phyloP scores from a whole-genome alignment of 768 basidiomycete species.

The Pleurotus djamor region DNA sequence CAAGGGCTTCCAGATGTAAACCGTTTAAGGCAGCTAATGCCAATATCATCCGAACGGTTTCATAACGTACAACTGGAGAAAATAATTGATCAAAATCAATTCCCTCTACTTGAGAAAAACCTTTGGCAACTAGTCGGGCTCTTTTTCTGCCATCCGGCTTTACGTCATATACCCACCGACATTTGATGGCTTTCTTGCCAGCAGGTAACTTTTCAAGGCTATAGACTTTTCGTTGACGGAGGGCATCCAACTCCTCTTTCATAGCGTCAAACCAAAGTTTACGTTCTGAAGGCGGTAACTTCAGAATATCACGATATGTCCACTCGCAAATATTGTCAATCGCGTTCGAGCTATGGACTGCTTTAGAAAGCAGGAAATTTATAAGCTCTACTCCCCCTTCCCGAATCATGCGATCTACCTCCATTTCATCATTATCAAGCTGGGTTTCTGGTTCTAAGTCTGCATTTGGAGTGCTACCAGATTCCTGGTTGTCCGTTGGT shows the following conservation, averaged over 20 bases:
- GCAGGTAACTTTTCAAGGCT: conserved; percentile 6
- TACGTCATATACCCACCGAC: conserved; percentile 15
- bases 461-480: too few species aligned
- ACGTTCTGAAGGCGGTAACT: not conserved
- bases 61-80: conserved; percentile 23
- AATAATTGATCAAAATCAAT: conserved; percentile 13
- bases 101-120: conserved; percentile 11
- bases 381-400: not conserved
- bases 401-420: not conserved
- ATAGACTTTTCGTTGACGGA: not conserved
- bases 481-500: not conserved
- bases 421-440: not conserved
- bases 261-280: not conserved
- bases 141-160: conserved; percentile 22
- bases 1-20: conserved; percentile 34
- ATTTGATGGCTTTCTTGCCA: conserved; percentile 13
- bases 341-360: not conserved
- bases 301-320: not conserved
- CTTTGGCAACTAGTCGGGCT: conserved; percentile 21
- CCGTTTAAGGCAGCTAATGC: conserved; percentile 29
- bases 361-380: not conserved
- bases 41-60: conserved; percentile 25
- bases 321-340: not conserved
- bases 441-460: too few species aligned
- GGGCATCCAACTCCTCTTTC: not conserved